phyloP scores from a whole-genome alignment of 208 protist species.

The Zelonia costaricensis region DNA sequence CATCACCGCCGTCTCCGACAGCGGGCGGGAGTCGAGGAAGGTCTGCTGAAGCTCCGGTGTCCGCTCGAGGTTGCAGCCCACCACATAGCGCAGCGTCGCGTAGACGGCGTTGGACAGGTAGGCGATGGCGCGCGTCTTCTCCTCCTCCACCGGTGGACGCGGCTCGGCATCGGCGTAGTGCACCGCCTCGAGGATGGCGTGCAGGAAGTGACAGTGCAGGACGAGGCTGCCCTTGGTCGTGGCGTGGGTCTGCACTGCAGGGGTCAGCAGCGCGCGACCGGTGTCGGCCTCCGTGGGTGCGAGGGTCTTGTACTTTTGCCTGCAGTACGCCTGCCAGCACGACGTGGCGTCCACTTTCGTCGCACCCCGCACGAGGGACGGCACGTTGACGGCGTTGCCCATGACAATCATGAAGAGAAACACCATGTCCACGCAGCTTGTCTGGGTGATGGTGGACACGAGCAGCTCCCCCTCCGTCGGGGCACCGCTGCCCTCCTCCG shows the following conservation, averaged over 20 bases:
- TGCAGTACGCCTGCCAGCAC: slow-evolving; percentile 86
- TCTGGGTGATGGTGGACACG: slow-evolving; percentile 50
- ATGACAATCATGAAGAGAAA: slow-evolving; percentile 89
- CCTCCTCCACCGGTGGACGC: slow-evolving; percentile 66
- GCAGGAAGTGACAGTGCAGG: slow-evolving; percentile 69
- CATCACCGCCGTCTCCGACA: slow-evolving; percentile 34
- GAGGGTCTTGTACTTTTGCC: slow-evolving; percentile 68
- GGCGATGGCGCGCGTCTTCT: slow-evolving; percentile 51
- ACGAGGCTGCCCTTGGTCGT: slow-evolving; percentile 31
- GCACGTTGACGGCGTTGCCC: slow-evolving; percentile 81
- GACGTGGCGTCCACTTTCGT: slow-evolving; percentile 87
- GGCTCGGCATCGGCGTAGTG: slow-evolving; percentile 84
- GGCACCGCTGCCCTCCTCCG: neutral
- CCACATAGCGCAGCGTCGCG: slow-evolving; percentile 71
- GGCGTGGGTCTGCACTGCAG: slow-evolving; percentile 9
- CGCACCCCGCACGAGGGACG: slow-evolving; percentile 67
- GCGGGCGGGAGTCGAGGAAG: slow-evolving; percentile 69
- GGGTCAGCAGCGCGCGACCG: slow-evolving; percentile 29
- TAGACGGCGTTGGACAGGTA: slow-evolving; percentile 73
- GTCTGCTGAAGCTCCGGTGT: slow-evolving; percentile 37
- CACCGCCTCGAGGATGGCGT: slow-evolving; percentile 56
- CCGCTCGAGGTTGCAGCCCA: slow-evolving; percentile 70
- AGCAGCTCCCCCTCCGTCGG: slow-evolving; percentile 20
- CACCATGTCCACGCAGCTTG: slow-evolving; percentile 81
- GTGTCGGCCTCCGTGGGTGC: slow-evolving; percentile 44